Base-by-base conservation (phyloP, 345 rosid genomes). In the Stellera chamaejasme region DNA sequence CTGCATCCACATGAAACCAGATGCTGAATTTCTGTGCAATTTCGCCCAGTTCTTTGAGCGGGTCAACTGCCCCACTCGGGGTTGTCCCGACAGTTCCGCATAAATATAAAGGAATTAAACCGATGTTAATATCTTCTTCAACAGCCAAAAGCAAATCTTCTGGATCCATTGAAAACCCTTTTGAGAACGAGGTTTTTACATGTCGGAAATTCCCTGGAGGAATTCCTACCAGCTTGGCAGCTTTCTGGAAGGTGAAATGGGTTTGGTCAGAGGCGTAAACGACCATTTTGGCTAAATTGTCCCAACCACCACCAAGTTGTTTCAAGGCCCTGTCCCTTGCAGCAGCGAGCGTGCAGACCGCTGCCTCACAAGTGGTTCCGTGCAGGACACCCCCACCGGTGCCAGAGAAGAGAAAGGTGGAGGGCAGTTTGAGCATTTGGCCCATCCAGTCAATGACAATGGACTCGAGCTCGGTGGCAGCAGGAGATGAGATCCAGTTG, bases 1-100 rank as follows among this genome's bases (percentile, higher is more conserved):
- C 78, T 0, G 69, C 78, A 44, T 69, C 78, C 2, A 74, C 56
- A n/a, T 74, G 74, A 23, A 69, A 56, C 78, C 75, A 70, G n/a
- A 75, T 5, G 13, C 61, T 56, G 55, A 58, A 45, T 7, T 64
- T 25, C 9, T 2, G 41, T 0, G 79, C 70, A 45, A 69, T 46
- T 66, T 59, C 15, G 4, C 61, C 69, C 11, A 66, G 6, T 7
- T 55, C 66, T 10, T 28, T 13, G 5, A 73, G 16, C 9, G 73
- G 70, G 58, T 73, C 73, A 39, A 68, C 70, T 1, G 73, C 70
- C 16, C 64, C 65, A 27, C 53, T 16, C 1, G 57, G 36, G 0
- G 69, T 73, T 9, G 71, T 73, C 2, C 75, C 69, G 2, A 74
- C 41, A 4, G 75, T 69, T 10, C 39, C 78, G 28, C 71, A 69